Evolutionary conservation across 2,329 filamentous ascomycete species (phyloP), one percentile per base, ranked within the genome.

Genomic region (Scolecobasidium constrictum): DNA sequence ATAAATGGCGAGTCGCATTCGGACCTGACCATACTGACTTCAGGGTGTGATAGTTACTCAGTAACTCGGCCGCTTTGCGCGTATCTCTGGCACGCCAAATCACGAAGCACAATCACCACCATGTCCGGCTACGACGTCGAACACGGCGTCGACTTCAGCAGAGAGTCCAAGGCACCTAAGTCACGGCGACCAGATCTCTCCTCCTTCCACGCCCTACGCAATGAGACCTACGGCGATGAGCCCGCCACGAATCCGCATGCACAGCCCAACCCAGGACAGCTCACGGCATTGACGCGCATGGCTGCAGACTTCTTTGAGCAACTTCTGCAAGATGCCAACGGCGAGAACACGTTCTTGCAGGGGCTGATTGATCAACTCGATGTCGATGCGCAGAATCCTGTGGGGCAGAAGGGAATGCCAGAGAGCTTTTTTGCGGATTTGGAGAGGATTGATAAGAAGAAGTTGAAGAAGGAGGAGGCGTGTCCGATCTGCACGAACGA

Each of bases 161-260:
- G 62, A 31, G 52, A 62, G 17, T 46, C 55, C 45, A 58, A 55
- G 44, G 46, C 40, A 47, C 46, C 20, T 38, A 50, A 34, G 49
- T 57, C 42, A 54, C 55, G 48, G 60, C 61, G 15, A 40, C 77
- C 77, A 20, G 77, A 81, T 56, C 69, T 81, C 33, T 76, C 72
- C 33, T 77, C 75, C 52, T 81, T 81, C 66, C 79, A 79, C 63
- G 68, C 70, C 45, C 72, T 73, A 35, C 72, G 81, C 46, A 72
- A 78, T 51, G 68, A 71, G 47, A 75, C 71, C 6, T 71, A 68
- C 21, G 67, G 71, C 53, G 50, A 63, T 19, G 43, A 35, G 46
- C 42, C 34, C n/a, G 59, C 65, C 5, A 58, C 63, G 44, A 73
- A 78, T 52, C 63, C 65, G n/a, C 61, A 79, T 56, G 72, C 77